phyloP scores from a whole-genome alignment of 768 basidiomycete genomes.

The Termitomyces sp. region DNA sequence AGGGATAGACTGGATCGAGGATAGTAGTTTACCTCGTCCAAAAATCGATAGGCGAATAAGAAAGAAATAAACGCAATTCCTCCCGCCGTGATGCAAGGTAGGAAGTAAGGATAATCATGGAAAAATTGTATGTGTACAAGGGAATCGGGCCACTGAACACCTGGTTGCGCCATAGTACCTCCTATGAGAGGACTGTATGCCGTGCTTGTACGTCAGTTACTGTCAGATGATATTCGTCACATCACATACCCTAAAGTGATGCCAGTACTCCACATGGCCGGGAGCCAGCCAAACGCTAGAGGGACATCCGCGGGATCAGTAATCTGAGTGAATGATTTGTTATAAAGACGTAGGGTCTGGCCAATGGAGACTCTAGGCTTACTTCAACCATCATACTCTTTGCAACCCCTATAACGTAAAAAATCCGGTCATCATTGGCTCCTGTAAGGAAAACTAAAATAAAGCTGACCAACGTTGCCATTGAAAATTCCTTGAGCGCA shows the following conservation, averaged over 20 bases:
- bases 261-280: conserved; percentile 21
- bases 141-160: conserved; percentile 19
- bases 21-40: conserved; percentile 20
- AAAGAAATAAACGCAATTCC: conserved; percentile 13
- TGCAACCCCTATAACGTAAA: conserved; percentile 6
- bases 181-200: conserved; percentile 21
- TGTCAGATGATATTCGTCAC: neutral
- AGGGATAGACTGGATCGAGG: neutral
- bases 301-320: conserved; percentile 12
- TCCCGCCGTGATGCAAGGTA: conserved; percentile 20
- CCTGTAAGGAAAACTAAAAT: neutral
- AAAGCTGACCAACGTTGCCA: conserved; percentile 21
- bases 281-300: conserved; percentile 11
- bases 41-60: conserved; percentile 15
- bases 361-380: neutral
- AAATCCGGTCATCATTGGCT: neutral
- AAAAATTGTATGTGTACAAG: conserved; percentile 21
- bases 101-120: conserved; percentile 24
- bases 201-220: neutral
- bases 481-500: conserved; percentile 23
- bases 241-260: conserved; percentile 18
- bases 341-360: neutral
- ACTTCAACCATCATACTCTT: conserved; percentile 15
- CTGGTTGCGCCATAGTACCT: conserved; percentile 24
- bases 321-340: conserved; percentile 2